Conservation (phyloP, 768 basidiomycete genomes). For the Serendipita vermifera region DNA sequence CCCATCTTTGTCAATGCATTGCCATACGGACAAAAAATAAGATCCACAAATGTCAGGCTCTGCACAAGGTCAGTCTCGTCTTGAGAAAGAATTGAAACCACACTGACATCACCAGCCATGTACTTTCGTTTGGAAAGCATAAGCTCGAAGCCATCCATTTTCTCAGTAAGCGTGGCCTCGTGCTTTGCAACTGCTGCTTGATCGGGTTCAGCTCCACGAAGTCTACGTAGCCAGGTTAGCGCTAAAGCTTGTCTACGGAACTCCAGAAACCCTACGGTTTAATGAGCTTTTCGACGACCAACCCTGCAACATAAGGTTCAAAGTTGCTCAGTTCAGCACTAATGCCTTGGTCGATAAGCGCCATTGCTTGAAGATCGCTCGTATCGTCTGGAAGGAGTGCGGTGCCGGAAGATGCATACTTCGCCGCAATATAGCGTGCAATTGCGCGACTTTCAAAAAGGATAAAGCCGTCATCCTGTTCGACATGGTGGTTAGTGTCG, state of each 20-base stretch:
- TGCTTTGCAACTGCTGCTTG: conserved; percentile 7
- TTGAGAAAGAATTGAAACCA: not conserved
- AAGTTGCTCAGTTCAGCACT: conserved; percentile 44
- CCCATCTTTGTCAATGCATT: conserved; percentile 18
- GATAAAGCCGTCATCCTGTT: conserved; percentile 46
- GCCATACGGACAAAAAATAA: conserved; percentile 34
- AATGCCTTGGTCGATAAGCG: conserved; percentile 28
- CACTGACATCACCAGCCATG: conserved; percentile 29
- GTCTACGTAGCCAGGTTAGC: not conserved
- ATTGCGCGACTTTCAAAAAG: conserved; percentile 55
- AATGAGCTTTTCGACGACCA: conserved; percentile 29
- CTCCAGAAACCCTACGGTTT: not conserved
- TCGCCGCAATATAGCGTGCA: conserved; percentile 41
- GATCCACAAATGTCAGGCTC: conserved; percentile 34
- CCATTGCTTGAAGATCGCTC: conserved; percentile 26
- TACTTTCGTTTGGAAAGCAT: conserved; percentile 46
- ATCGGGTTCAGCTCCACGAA: conserved; percentile 8
- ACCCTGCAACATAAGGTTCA: conserved; percentile 31
- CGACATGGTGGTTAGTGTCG: not conserved
- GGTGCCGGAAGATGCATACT: conserved; percentile 39
- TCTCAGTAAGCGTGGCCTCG: conserved; percentile 25
- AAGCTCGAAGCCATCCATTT: conserved; percentile 41
- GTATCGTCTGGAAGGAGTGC: conserved; percentile 33
- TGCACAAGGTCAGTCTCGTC: conserved; percentile 14
- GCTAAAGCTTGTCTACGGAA: not conserved